Conservation (phyloP, 495 filamentous ascomycete species). For the Aspergillus conjunctus region DNA sequence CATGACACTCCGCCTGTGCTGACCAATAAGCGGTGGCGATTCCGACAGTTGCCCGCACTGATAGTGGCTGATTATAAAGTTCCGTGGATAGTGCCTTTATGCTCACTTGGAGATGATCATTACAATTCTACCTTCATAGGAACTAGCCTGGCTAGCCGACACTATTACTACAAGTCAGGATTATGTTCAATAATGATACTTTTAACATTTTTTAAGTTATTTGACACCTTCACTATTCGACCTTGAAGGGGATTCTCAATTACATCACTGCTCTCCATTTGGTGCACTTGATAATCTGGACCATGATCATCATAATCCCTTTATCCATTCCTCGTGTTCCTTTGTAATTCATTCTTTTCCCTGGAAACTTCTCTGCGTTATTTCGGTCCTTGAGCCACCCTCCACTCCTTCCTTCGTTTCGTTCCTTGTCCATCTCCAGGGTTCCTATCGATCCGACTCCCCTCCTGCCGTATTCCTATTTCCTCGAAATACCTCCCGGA, state of each 20-base stretch:
- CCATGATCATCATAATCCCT: slow-evolving; percentile 4
- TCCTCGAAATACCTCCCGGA: slow-evolving; percentile 25
- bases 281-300: slow-evolving; percentile 12
- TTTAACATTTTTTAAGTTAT: too few species aligned
- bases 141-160: not conserved
- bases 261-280: slow-evolving; percentile 19
- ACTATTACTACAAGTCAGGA: too few species aligned
- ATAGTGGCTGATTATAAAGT: slow-evolving; percentile 6
- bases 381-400: not conserved
- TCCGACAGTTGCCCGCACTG: not conserved
- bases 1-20: not conserved
- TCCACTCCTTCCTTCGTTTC: not conserved
- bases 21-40: not conserved
- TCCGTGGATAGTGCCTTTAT: slow-evolving; percentile 2
- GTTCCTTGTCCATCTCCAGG: slow-evolving; percentile 9
- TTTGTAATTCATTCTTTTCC: not conserved
- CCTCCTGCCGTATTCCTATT: slow-evolving; percentile 10
- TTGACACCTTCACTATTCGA: not conserved
- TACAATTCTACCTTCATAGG: not conserved
- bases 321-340: slow-evolving; percentile 3
- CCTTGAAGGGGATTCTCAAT: slow-evolving; percentile 9
- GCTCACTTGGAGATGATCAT: too few species aligned
- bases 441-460: slow-evolving; percentile 7
- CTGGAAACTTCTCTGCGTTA: not conserved
- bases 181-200: too few species aligned